These are phyloP conservation scores for Hypoxylon subgilvum DNA, from an alignment of 495 filamentous ascomycete species.

Conservation along the genomic window DNA sequence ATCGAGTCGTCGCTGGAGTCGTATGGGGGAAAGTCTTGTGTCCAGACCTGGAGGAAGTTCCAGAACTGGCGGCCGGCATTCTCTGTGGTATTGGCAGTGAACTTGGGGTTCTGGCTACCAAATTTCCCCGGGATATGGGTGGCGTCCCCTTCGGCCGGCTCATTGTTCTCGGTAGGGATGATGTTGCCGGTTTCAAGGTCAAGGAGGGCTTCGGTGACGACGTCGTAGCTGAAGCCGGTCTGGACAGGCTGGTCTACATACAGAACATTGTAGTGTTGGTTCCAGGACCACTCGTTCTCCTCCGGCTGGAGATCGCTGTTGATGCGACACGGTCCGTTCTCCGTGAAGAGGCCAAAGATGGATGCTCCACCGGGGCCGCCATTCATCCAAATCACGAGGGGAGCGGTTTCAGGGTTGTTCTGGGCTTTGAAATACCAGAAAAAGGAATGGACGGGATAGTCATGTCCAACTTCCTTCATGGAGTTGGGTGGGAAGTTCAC, in stretches of 20 bases:
- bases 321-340: constrained; percentile 67
- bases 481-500: neutral
- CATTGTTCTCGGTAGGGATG: constrained; percentile 24
- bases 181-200: constrained; percentile 40
- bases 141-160: constrained; percentile 45
- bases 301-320: constrained; percentile 58
- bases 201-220: constrained; percentile 34
- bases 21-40: constrained; percentile 66
- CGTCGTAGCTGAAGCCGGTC: constrained; percentile 67
- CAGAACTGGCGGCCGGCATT: constrained; percentile 66
- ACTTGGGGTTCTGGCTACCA: constrained; percentile 51
- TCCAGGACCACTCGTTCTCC: constrained; percentile 65
- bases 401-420: constrained; percentile 55
- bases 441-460: neutral
- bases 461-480: neutral
- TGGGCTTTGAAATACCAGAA: constrained; percentile 61
- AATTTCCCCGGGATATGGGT: constrained; percentile 66
- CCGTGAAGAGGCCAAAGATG: constrained; percentile 66
- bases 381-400: constrained; percentile 62
- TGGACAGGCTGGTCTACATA: constrained; percentile 71
- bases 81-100: constrained; percentile 66
- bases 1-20: constrained; percentile 47
- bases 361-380: constrained; percentile 65
- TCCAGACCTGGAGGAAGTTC: constrained; percentile 71
- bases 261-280: constrained; percentile 67